Evolutionary conservation across 2,329 filamentous ascomycete genomes (phyloP), one percentile per base, ranked within the genome.

Genomic region (Epichloe gansuensis): DNA sequence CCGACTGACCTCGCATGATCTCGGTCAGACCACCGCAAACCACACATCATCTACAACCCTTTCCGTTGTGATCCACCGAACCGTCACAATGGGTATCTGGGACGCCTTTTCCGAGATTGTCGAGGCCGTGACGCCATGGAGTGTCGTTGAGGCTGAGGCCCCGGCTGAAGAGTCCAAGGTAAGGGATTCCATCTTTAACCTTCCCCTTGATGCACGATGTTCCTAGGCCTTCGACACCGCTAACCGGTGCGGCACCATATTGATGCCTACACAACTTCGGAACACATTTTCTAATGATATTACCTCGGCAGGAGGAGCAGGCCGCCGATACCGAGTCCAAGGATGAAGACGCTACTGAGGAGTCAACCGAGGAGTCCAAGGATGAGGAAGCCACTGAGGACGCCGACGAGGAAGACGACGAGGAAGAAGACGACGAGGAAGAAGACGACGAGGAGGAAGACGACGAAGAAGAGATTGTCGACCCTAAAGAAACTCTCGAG

Each of bases 401-500:
- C 51, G 68, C 71, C 13, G 72, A 70, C 51, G 73, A 72, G 31
- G 73, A 64, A 27, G 78, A 75, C 21, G 78, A 75, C 43, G 72
- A 71, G 41, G 76, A 71, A 8, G 73, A 71, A 41, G 76, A 75
- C 23, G 76, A 77, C 17, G 80, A 71, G 41, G 76, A 71, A 8
- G 73, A 71, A 41, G 76, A 75, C 23, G 76, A 77, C 17, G 80
- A 75, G 27, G 81, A 77, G 38, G 80, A 79, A 35, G 84, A 85
- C 38, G 84, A 89, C 21, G 87, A 90, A 54, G 87, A 93, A 50
- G 87, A 91, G 56, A 85, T 90, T 55, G 82, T 85, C 61, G 91
- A 97, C 69, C 82, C 85, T 62, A 94, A 95, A 80, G 87, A 90
- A 56, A 80, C 81, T 70, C 73, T 97, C 56, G 87, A 95, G 73